Conservation (phyloP, 2,329 filamentous ascomycete species). For the Diaporthe sp. region DNA sequence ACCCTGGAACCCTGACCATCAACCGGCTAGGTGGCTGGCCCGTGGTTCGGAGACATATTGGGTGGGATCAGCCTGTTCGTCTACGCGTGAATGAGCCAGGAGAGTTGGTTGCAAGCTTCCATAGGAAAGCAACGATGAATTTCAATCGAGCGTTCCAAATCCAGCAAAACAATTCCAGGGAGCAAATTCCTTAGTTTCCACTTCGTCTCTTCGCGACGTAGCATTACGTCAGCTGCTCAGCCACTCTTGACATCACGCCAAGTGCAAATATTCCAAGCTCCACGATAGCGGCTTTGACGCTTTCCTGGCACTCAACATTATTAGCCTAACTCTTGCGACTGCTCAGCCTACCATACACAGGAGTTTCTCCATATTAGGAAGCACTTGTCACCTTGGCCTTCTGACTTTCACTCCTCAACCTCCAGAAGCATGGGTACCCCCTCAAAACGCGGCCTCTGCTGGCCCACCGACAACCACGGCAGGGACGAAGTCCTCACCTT, state of each 20-base stretch:
- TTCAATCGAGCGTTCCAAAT: not conserved
- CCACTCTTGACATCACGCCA: slow-evolving; percentile 16
- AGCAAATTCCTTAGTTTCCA: not conserved
- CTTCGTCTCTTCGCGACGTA: not conserved
- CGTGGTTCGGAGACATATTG: not conserved
- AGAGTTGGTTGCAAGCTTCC: not conserved
- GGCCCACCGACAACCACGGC: slow-evolving; percentile 42
- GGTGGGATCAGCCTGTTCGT: not conserved
- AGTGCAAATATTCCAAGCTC: not conserved
- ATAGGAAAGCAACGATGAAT: not conserved
- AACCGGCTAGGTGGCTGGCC: not conserved
- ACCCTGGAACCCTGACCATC: not conserved
- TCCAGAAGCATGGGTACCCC: slow-evolving; percentile 30
- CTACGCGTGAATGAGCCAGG: no score
- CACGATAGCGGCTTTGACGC: not conserved
- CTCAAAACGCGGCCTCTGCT: slow-evolving; percentile 44
- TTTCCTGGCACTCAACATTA: no score
- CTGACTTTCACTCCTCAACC: no score
- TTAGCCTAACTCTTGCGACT: no score
- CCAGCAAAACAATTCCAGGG: not conserved
- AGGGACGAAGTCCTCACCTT: slow-evolving; percentile 48
- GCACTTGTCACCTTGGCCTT: no score
- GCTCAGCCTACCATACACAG: not conserved
- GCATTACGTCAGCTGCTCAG: slow-evolving; percentile 30
- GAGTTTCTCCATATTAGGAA: not conserved